Evolutionary conservation across 805 yeast genomes (phyloP), one percentile per base, ranked within the genome.

Genomic region (Kodamaea kaohsiungensis): DNA sequence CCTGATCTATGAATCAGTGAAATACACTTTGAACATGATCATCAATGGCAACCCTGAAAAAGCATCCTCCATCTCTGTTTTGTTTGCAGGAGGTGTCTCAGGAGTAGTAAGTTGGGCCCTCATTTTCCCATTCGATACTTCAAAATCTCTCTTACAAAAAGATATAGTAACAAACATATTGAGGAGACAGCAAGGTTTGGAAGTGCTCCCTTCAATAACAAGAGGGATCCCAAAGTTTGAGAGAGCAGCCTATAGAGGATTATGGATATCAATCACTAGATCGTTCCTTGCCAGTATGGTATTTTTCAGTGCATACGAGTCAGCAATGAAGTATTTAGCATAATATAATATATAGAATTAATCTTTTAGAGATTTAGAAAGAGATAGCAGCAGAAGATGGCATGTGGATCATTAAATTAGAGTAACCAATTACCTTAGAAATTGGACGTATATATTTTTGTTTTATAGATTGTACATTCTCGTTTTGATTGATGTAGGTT

Each of bases 101-200:
- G 96, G 96, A 2, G 80, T 86, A 15, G 69, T 87, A 15, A 79
- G 91, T 49, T 89, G 96, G 96, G 69, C 84, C 1, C 67, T 84
- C 0, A 85, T 89, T 2, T 91, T 87, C 70, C 96, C 96, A 2
- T 65, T 90, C 9, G 97, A 90, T 67, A 90, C 96, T 0, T 76
- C 87, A 55, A 90, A 91, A 65, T 83, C 92, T 1, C 77, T 86
- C 54, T 79, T 83, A 45, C 97, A 90, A 64, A 81, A 87, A 54
- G 93, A 89, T 61, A 76, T 87, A 3, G 87, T 89, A 22, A 76
- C 86, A 30, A 84, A 86, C 58, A 83, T 88, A n/a, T 71, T 88
- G 39, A 65, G 88, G 52, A 73, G 65, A 43, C 72, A 73, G 61
- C 74, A 79, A 54, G 80, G 87, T 38, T 62, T 78, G 47, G 67